Base-by-base conservation (phyloP, 2,329 filamentous ascomycete genomes). In the Aureobasidium mangrovei region DNA sequence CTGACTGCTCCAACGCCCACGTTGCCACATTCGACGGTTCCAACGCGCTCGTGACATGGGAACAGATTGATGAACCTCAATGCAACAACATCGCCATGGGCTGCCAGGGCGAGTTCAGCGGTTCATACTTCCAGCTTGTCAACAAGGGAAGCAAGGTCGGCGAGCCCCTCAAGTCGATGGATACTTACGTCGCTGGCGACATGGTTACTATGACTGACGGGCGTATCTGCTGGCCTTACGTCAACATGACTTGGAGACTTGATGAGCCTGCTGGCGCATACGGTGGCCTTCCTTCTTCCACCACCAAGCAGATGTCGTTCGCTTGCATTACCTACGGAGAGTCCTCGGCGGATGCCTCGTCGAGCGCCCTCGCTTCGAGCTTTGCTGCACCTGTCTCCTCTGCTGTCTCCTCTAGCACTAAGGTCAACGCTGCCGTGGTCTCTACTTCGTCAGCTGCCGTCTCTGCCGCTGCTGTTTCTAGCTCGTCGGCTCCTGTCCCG, bases 141-240 rank as follows among this genome's bases (percentile, higher is more conserved):
- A 71, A 74, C 61, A 65, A 70, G 9, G 81, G 80, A 2, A 67
- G 71, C 51, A 78, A 74, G 62, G 68, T 81, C 35, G 80, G 79
- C 24, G 67, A 72, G 12, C 66, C 77, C 1, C 61, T 82, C 56
- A 71, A 70, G 53, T 74, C 72, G n/a, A 72, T 65, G 9, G 72
- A 81, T 62, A 74, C 76, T n/a, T 80, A 73, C 60, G 78, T 84
- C 43, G 77, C 80, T 6, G 81, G 81, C 38, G 81, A 84, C 61
- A 81, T 83, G 73, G 79, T 80, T 8, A 81, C 77, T 32, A 76
- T 81, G 70, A 60, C 67, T n/a, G 77, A 81, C 57, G 77, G 76
- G 26, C 72, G 77, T 45, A 72, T 84, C 60, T 83, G 81, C 72
- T 84, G 78, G 79, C 79, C 79, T 28, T 82, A 81, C 58, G 77